phyloP scores from a whole-genome alignment of 163 green algal species.

The Chlorella variabilis region DNA sequence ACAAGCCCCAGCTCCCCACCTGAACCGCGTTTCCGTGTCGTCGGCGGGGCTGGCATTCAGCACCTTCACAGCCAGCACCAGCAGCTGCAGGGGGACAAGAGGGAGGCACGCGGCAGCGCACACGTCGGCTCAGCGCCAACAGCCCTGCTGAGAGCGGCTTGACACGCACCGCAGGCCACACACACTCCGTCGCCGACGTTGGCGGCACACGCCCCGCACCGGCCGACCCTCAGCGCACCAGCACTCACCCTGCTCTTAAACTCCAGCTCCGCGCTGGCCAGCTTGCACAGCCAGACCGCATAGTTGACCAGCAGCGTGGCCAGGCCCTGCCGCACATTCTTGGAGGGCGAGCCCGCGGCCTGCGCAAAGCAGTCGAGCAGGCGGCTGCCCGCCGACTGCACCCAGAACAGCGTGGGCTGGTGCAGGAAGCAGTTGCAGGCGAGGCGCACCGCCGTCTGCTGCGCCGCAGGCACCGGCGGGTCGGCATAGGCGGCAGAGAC shows the following conservation, averaged over 20 bases:
- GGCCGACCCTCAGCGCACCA: too few species aligned
- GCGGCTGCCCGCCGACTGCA: slow-evolving; percentile 29
- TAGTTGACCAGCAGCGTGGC: slow-evolving; percentile 77
- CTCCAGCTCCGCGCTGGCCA: slow-evolving; percentile 38
- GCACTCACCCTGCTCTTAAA: slow-evolving; percentile 39
- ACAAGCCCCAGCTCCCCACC: slow-evolving; percentile 13
- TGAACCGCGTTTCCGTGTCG: slow-evolving; percentile 57
- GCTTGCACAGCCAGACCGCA: slow-evolving; percentile 51
- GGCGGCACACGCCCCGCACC: too few species aligned
- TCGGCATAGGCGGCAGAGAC: slow-evolving; percentile 33
- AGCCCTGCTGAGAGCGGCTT: too few species aligned
- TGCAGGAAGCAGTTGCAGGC: slow-evolving; percentile 70
- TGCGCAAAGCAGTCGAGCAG: slow-evolving; percentile 59
- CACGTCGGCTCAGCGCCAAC: too few species aligned
- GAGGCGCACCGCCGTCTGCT: slow-evolving; percentile 69
- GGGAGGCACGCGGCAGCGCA: background rate
- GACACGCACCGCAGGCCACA: too few species aligned
- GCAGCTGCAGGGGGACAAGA: slow-evolving; percentile 46
- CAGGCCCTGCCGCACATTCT: slow-evolving; percentile 65
- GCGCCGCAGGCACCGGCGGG: slow-evolving; percentile 44
- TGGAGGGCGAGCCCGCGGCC: slow-evolving; percentile 38
- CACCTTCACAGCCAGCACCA: slow-evolving; percentile 51
- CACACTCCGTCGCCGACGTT: too few species aligned
- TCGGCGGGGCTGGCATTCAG: slow-evolving; percentile 46
- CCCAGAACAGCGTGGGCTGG: slow-evolving; percentile 47